phyloP scores from a whole-genome alignment of 116 monocot species.

The Iris pallida region DNA sequence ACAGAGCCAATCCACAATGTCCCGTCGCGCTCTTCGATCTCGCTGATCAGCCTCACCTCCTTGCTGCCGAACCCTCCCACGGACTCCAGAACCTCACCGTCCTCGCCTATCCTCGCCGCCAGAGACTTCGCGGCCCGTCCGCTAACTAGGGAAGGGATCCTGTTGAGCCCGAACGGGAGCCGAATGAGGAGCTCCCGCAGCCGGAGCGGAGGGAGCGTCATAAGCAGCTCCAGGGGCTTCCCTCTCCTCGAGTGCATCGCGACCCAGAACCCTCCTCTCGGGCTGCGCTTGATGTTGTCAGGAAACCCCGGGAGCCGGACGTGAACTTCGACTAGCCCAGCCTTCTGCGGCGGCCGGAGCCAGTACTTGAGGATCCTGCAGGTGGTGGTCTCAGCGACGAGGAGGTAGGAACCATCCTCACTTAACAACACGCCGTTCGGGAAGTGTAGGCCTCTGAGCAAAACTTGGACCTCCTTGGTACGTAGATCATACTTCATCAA shows the following conservation, averaged over 20 bases:
- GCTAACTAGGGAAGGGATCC: background rate
- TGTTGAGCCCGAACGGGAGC: slow-evolving; percentile 12
- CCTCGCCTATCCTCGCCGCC: slow-evolving; percentile 34
- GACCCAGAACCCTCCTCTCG: slow-evolving; percentile 72
- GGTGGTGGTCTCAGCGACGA: slow-evolving; percentile 50
- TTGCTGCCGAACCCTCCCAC: slow-evolving; percentile 16
- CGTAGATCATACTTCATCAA: slow-evolving; percentile 58
- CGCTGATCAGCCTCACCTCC: slow-evolving; percentile 33
- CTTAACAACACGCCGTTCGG: slow-evolving; percentile 68
- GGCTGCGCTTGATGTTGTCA: slow-evolving; percentile 70
- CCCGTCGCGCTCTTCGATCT: slow-evolving; percentile 47
- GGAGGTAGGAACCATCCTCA: slow-evolving; percentile 34
- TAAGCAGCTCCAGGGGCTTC: slow-evolving; percentile 12
- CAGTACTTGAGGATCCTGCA: slow-evolving; percentile 46
- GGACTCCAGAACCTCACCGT: slow-evolving; percentile 30
- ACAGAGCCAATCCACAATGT: slow-evolving; percentile 62
- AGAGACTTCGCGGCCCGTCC: slow-evolving; percentile 8
- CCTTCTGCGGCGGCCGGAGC: slow-evolving; percentile 24
- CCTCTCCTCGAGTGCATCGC: slow-evolving; percentile 43
- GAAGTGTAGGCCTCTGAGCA: slow-evolving; percentile 45
- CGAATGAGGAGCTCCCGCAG: slow-evolving; percentile 2
- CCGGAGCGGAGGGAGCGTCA: slow-evolving; percentile 22
- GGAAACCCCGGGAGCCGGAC: slow-evolving; percentile 53
- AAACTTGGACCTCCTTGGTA: slow-evolving; percentile 27
- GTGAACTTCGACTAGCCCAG: slow-evolving; percentile 20